Evolutionary conservation across 306 rosid genomes (phyloP), one percentile per base, ranked within the genome.

Genomic region (Cucurbita ficifolia): DNA sequence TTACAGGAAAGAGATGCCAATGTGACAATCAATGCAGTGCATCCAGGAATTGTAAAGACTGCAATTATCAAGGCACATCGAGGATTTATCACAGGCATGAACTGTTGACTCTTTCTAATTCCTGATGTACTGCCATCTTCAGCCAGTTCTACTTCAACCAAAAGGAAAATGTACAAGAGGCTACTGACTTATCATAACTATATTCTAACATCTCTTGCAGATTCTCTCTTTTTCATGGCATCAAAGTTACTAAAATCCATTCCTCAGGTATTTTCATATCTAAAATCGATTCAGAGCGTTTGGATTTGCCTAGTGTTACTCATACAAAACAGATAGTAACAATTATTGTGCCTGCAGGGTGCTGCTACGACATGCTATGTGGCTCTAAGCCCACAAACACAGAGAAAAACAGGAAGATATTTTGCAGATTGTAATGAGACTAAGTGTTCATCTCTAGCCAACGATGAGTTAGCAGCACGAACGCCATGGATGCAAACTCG

Each of bases 301-400:
- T 57, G 63, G 39, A 54, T 54, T 54, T 54, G 33, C 13, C n/a
- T 33, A 58, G 42, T 33, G n/a, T 3, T 33, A 8, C 13, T 24
- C 64, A 58, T 58, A 24, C 42, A 57, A 24, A 24, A 58, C 64
- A 33, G 42, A 18, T 58, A 29, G 18, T 10, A 35, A 29, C 40
- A 33, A 29, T 12, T 39, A 33, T 14, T 33, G 40, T 33, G 42
- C 19, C 0, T 11, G 21, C 82, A 90, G 90, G 98, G 96, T 70
- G 98, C 98, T 67, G 83, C 98, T 14, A 93, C 97, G 2, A 79
- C 97, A 0, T 93, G 98, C 77, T 90, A 86, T 79, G 96, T 93
- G 42, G 98, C 97, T 52, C 61, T 93, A 57, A 88, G 96, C 77
- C 84, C 77, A 70, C 60, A 90, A 58, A 78, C 68, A 60, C 97